These are phyloP conservation scores for Solanum hybrid DNA, from an alignment of 305 asterid species.

Conservation along the genomic window DNA sequence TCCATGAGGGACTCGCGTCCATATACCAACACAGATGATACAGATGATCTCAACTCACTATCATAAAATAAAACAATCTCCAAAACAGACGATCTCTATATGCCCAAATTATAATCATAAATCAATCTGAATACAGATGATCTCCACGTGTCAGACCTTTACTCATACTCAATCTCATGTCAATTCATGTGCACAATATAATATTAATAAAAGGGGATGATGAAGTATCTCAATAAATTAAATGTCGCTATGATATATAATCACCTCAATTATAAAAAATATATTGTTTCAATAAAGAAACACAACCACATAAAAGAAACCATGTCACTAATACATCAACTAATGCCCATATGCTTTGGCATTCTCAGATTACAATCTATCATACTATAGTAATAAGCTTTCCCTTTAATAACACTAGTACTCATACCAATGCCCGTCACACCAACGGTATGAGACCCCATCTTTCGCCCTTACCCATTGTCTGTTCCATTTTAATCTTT, in stretches of 20 bases:
- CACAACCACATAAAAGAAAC: background rate
- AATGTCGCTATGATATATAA: background rate
- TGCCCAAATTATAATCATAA: background rate
- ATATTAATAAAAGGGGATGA: too few relatives aligned
- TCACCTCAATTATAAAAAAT: background rate
- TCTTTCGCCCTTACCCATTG: background rate
- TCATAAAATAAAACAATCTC: background rate
- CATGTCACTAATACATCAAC: background rate
- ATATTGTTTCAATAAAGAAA: background rate
- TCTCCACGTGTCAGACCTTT: background rate
- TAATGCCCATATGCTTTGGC: background rate
- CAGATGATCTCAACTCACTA: background rate
- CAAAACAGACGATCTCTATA: background rate
- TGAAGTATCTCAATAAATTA: background rate
- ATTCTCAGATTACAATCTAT: background rate
- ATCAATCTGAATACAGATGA: background rate
- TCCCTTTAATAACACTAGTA: background rate
- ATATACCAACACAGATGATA: background rate
- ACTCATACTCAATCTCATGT: background rate
- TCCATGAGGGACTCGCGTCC: background rate
- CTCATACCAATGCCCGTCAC: background rate
- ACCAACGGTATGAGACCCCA: background rate
- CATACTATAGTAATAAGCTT: background rate
- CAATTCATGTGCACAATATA: background rate
- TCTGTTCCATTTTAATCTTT: background rate